Percentiles rank a stretch among this genome's conserved stretches.
Conservation (phyloP, 768 basidiomycete genomes). For the Kwoniella bestiolae region DNA sequence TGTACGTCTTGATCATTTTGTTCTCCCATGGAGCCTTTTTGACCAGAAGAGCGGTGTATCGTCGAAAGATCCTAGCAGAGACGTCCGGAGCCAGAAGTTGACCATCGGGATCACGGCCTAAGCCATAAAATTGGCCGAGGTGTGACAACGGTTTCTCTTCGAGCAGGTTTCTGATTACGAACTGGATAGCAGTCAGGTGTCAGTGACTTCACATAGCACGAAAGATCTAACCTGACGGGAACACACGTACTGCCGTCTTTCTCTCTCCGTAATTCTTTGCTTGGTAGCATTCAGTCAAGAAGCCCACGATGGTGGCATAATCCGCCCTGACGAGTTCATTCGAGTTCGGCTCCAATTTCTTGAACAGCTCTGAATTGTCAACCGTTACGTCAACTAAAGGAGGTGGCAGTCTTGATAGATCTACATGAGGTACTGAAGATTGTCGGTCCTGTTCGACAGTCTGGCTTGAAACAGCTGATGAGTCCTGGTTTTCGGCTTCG, state of each 20-base stretch:
- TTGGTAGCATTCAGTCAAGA: no score
- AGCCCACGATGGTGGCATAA: neutral
- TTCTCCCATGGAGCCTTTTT: slow-evolving; percentile 62
- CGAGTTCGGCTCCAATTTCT: neutral
- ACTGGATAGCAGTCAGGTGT: neutral
- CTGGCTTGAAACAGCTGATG: no score
- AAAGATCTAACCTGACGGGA: no score
- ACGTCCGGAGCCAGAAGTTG: slow-evolving; percentile 64
- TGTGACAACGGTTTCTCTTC: neutral
- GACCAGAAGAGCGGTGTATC: slow-evolving; percentile 82
- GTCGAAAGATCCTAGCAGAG: slow-evolving; percentile 87
- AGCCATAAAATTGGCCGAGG: neutral
- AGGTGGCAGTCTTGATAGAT: neutral
- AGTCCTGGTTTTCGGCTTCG: no score
- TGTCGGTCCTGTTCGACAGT: no score
- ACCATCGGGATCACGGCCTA: neutral
- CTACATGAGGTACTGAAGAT: neutral
- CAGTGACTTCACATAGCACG: no score
- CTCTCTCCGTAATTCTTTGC: no score
- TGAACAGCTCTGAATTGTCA: neutral
- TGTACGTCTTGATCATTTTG: slow-evolving; percentile 69
- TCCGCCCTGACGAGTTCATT: neutral
- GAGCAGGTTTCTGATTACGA: neutral
- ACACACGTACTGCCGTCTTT: no score
- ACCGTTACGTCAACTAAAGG: neutral